These are phyloP conservation scores for Mortierella sp. DNA, from an alignment of 371 early-diverging fungal genomes.

Conservation along the genomic window DNA sequence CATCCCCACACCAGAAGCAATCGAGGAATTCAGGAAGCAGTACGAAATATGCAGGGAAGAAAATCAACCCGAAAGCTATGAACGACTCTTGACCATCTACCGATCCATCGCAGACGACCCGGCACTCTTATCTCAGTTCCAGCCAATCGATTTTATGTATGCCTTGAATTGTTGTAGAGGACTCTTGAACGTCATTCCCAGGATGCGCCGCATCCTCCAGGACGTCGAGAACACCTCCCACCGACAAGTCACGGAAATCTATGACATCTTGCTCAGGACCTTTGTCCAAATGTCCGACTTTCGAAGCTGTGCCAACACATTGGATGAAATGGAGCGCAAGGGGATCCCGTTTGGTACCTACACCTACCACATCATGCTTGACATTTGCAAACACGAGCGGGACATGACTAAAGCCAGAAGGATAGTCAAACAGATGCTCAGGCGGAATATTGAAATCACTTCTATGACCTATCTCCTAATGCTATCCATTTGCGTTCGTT, in stretches of 20 bases:
- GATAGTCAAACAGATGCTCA: constrained; percentile 31
- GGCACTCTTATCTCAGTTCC: constrained; percentile 17
- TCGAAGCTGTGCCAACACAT: constrained; percentile 12
- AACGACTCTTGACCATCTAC: constrained; percentile 17
- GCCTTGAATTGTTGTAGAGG: constrained; percentile 28
- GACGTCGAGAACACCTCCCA: constrained; percentile 25
- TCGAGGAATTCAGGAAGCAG: constrained; percentile 18
- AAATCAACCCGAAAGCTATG: constrained; percentile 16
- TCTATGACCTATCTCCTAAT: constrained; percentile 31
- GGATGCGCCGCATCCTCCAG: constrained; percentile 35
- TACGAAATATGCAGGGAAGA: constrained; percentile 9
- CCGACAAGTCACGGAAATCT: constrained; percentile 15
- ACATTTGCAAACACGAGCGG: constrained; percentile 25
- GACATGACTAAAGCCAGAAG: constrained; percentile 5
- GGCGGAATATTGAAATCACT: constrained; percentile 16
- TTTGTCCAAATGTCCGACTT: constrained; percentile 37
- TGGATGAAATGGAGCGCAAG: constrained; percentile 15
- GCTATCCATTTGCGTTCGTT: constrained; percentile 20
- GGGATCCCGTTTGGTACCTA: constrained; percentile 11
- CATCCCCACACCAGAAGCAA: constrained; percentile 21
- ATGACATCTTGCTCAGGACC: constrained; percentile 34
- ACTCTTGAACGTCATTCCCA: constrained; percentile 18
- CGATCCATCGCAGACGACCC: constrained; percentile 38
- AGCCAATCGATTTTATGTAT: constrained; percentile 40
- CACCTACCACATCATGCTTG: constrained; percentile 40